phyloP scores from a whole-genome alignment of 371 early-diverging fungal species.

The Syncephalastrum racemosum region DNA sequence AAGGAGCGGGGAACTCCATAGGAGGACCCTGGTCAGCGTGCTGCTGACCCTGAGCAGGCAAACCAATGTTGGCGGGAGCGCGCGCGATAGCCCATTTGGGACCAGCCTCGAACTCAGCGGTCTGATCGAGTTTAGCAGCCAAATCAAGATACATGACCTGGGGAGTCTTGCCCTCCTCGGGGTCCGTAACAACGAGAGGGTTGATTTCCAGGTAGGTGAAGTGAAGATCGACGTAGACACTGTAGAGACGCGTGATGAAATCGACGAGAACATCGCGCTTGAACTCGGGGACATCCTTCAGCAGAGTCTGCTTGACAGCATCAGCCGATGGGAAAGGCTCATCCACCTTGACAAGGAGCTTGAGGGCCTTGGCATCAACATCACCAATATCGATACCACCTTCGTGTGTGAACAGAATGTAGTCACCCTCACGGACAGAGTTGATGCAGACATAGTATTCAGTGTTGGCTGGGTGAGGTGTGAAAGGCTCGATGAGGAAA shows the following conservation, averaged over 20 bases:
- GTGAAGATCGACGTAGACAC: conserved; percentile 93
- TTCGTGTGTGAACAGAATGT: conserved; percentile 94
- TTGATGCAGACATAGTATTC: conserved; percentile 98
- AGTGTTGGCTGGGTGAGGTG: conserved; percentile 87
- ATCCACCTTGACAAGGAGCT: conserved; percentile 74
- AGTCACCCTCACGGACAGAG: conserved; percentile 93
- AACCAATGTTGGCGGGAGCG: conserved; percentile 61
- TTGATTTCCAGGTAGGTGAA: conserved; percentile 99
- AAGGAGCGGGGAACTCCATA: conserved; percentile 97
- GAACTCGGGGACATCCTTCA: conserved; percentile 63
- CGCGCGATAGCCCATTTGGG: conserved; percentile 86
- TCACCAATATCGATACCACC: conserved; percentile 98
- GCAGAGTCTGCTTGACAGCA: conserved; percentile 65
- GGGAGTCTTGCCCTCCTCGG: conserved; percentile 53
- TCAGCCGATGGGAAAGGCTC: conserved; percentile 64
- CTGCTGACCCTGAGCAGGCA: conserved; percentile 37
- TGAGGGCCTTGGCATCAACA: conserved; percentile 95
- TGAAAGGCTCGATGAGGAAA: conserved; percentile 95
- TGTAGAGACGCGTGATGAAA: conserved; percentile 89
- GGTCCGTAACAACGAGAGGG: conserved; percentile 92
- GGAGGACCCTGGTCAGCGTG: conserved; percentile 78
- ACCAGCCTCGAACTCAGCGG: conserved; percentile 96
- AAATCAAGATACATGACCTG: conserved; percentile 92
- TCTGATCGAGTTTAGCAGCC: conserved; percentile 98
- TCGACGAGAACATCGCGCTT: conserved; percentile 86